Conservation (phyloP, 495 filamentous ascomycete genomes). For the Neurospora sp. region DNA sequence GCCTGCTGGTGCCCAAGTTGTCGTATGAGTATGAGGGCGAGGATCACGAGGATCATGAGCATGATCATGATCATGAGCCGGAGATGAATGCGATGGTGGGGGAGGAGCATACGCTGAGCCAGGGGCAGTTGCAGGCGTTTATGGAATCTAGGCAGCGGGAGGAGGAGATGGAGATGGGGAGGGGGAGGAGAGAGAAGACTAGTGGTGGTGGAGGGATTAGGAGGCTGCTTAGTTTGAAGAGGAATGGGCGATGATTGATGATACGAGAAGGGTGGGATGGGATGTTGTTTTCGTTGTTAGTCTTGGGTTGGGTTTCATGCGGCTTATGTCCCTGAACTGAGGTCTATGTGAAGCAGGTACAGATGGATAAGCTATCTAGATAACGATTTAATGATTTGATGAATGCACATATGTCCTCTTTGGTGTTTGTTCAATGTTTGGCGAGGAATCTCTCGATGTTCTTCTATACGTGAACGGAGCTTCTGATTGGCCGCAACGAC, state of each 20-base stretch:
- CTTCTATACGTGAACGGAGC: not conserved
- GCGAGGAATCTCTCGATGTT: not conserved
- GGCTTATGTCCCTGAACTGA: not conserved
- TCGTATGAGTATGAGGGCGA: slow-evolving; percentile 40
- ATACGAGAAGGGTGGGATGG: not conserved
- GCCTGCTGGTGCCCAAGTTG: slow-evolving; percentile 73
- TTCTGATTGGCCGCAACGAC: not conserved
- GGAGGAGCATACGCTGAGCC: slow-evolving; percentile 4
- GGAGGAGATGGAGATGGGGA: not conserved
- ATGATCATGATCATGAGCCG: slow-evolving; percentile 1
- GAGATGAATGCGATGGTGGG: slow-evolving; percentile 3
- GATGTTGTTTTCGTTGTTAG: not conserved
- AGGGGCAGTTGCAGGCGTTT: slow-evolving; percentile 2
- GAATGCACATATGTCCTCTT: not conserved
- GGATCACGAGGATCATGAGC: slow-evolving; percentile 15
- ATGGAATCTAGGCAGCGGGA: not conserved
- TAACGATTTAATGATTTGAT: not conserved
- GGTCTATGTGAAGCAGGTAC: not conserved
- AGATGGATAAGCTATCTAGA: not conserved
- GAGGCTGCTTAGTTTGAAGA: slow-evolving; percentile 13
- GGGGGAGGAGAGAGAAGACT: slow-evolving; percentile 2
- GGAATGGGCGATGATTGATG: not conserved
- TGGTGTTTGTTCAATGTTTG: not conserved
- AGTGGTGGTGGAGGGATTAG: slow-evolving; percentile 5
- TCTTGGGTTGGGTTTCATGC: not conserved